Evolutionary conservation across 352 stramenopile genomes (phyloP).

Genomic region (Globisporangium radiosum): DNA sequence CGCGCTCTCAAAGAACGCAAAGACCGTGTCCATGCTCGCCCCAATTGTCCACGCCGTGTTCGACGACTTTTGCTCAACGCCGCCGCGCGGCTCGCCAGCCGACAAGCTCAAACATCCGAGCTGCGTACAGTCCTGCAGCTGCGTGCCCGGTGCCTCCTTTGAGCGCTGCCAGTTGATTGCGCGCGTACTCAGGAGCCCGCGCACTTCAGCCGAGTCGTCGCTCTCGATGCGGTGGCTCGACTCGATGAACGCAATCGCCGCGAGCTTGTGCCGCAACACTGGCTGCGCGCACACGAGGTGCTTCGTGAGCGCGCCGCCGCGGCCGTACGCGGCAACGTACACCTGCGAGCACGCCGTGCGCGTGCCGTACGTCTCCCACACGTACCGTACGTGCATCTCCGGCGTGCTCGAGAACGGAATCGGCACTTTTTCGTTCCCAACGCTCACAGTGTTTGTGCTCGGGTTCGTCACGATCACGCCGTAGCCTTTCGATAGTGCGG

Average conservation of each 20-base stretch:
- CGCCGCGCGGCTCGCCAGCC: constrained; percentile 51
- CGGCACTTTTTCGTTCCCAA: constrained; percentile 64
- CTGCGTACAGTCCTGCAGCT: constrained; percentile 65
- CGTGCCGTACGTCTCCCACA: constrained; percentile 79
- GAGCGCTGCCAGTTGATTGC: constrained; percentile 82
- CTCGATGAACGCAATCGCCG: constrained; percentile 76
- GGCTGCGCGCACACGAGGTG: constrained; percentile 69
- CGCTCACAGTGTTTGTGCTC: constrained; percentile 66
- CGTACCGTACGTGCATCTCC: constrained; percentile 71
- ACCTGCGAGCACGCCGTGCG: constrained; percentile 66
- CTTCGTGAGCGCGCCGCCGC: constrained; percentile 64
- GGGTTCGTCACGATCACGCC: constrained; percentile 79
- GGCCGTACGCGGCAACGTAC: constrained; percentile 75
- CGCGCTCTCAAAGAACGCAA: constrained; percentile 81
- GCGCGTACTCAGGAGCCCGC: constrained; percentile 50
- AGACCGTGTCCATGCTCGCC: constrained; percentile 78
- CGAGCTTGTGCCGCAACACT: constrained; percentile 51
- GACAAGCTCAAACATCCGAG: constrained; percentile 73
- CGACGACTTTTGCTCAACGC: constrained; percentile 53
- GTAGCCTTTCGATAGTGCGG: constrained; percentile 72
- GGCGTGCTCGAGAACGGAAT: constrained; percentile 74
- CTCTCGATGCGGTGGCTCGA: constrained; percentile 65
- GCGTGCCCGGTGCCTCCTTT: constrained; percentile 55
- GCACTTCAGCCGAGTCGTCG: constrained; percentile 64
- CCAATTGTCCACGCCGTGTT: constrained; percentile 83